Evolutionary conservation across 345 rosid species (phyloP).

Genomic region (Gossypium rotundifolium): DNA sequence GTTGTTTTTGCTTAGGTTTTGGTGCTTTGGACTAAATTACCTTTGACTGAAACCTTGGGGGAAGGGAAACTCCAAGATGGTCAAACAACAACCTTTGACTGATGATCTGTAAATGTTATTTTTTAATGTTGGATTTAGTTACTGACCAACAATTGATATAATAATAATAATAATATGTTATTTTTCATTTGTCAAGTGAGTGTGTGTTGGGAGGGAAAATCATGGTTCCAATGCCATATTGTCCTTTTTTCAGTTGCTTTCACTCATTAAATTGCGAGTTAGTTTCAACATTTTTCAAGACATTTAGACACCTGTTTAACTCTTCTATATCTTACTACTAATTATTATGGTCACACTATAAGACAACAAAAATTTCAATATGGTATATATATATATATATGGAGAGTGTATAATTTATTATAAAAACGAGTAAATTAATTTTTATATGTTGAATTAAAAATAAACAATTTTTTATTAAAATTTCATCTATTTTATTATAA

Average conservation of each 20-base stretch:
- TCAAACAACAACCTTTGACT: constrained; percentile 5
- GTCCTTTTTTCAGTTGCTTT: background rate
- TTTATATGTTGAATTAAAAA: too few relatives aligned
- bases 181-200: background rate
- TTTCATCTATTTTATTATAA: too few relatives aligned
- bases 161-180: background rate
- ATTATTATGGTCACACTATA: background rate
- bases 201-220: background rate
- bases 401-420: too few relatives aligned
- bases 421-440: too few relatives aligned
- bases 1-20: constrained; percentile 3
- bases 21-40: background rate
- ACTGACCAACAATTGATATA: background rate
- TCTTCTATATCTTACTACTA: too few relatives aligned
- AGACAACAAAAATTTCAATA: too few relatives aligned
- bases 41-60: constrained; percentile 1
- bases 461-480: too few relatives aligned
- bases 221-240: background rate
- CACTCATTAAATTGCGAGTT: background rate
- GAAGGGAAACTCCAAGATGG: background rate
- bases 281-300: background rate
- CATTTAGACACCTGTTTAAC: background rate
- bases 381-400: too few relatives aligned
- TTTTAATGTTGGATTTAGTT: background rate
- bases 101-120: background rate